These are phyloP conservation scores for Trametes cingulata DNA, from an alignment of 768 basidiomycete genomes.

Conservation along the genomic window DNA sequence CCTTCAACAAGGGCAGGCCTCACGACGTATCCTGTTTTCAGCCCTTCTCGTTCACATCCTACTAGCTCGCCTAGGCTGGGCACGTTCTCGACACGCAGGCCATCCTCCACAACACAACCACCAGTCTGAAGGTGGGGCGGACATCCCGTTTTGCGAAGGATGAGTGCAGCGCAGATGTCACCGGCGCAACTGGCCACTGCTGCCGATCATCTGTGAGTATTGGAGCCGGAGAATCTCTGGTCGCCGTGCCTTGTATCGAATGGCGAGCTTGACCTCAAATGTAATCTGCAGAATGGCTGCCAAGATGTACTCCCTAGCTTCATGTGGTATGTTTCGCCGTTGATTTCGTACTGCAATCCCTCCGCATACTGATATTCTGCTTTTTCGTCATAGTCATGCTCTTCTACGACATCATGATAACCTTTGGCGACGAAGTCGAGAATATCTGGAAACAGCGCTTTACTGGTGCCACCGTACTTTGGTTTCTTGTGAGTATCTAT, in stretches of 20 bases:
- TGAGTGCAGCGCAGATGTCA: constrained; percentile 9
- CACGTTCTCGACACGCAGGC: neutral
- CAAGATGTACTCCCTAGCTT: constrained; percentile 26
- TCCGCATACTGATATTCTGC: too few relatives aligned
- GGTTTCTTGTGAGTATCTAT: constrained; percentile 26
- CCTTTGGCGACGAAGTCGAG: constrained; percentile 26
- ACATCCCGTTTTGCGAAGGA: constrained; percentile 1
- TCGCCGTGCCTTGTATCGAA: neutral
- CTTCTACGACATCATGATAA: constrained; percentile 26
- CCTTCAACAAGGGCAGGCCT: constrained; percentile 12
- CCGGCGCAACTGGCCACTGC: constrained; percentile 14
- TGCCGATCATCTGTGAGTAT: constrained; percentile 23
- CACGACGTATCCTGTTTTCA: neutral
- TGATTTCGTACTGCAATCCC: too few relatives aligned
- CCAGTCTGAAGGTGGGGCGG: neutral
- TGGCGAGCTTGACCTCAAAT: too few relatives aligned
- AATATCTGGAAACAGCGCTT: constrained; percentile 28
- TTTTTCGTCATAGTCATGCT: constrained; percentile 23
- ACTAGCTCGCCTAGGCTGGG: too few relatives aligned
- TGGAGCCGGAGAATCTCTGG: neutral
- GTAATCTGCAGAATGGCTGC: constrained; percentile 19
- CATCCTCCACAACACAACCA: constrained; percentile 2
- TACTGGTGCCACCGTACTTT: constrained; percentile 27
- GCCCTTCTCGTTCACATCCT: too few relatives aligned
- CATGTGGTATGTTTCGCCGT: constrained; percentile 20